These are phyloP conservation scores for Quercus tomentella DNA, from an alignment of 331 rosid genomes.

Conservation along the genomic window DNA sequence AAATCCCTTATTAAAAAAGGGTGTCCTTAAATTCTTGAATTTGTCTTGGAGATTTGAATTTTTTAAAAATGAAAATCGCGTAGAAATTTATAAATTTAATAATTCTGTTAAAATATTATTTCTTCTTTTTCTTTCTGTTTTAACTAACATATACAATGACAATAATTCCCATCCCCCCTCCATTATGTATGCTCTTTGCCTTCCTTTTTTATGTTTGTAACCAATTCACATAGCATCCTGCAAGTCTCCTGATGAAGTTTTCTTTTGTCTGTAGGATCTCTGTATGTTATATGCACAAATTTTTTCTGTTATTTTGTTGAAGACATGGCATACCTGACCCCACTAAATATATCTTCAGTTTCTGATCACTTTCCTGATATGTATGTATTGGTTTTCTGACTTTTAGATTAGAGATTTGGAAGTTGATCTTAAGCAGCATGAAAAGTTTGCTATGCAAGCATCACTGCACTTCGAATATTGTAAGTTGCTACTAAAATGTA, in stretches of 20 bases:
- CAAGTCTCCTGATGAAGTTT: background rate
- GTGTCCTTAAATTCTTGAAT: too few relatives aligned
- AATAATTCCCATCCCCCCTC: too few relatives aligned
- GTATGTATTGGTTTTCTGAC: conserved; percentile 9
- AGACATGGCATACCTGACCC: background rate
- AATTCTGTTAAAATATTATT: too few relatives aligned
- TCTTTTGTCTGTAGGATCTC: background rate
- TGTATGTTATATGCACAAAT: background rate
- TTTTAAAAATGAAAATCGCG: too few relatives aligned
- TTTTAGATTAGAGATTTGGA: conserved; percentile 77
- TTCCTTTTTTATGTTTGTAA: background rate
- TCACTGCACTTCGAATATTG: conserved; percentile 47
- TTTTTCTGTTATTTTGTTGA: background rate
- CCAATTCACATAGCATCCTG: background rate
- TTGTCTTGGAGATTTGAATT: too few relatives aligned
- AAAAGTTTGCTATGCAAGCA: conserved; percentile 68
- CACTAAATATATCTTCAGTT: background rate
- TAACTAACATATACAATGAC: too few relatives aligned
- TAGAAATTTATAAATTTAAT: too few relatives aligned
- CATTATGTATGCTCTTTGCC: too few relatives aligned
- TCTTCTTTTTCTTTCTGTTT: too few relatives aligned
- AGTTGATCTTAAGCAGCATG: conserved; percentile 65
- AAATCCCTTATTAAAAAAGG: too few relatives aligned
- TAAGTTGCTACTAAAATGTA: conserved; percentile 34
- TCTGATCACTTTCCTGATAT: conserved; percentile 6